A percentile compares a stretch with the other conserved stretches of the same genome.
Conservation (phyloP, 768 basidiomycete species). For the Mycena metata region DNA sequence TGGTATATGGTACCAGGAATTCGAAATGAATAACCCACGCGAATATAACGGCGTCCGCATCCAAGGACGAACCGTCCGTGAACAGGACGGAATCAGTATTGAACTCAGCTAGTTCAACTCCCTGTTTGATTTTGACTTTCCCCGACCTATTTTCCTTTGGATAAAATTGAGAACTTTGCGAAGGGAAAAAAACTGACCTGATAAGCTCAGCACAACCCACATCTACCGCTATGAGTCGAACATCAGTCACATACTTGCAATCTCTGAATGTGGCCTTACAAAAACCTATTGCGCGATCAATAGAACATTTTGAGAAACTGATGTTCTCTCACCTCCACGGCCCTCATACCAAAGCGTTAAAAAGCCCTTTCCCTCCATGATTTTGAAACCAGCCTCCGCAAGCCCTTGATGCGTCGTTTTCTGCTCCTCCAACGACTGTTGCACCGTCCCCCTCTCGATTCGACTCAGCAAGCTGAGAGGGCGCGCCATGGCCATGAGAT, state of each 20-base stretch:
- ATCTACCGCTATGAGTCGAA: constrained; percentile 49
- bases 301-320: neutral
- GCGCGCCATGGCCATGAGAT: constrained; percentile 39
- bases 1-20: too few species aligned
- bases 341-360: constrained; percentile 23
- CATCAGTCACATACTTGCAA: neutral
- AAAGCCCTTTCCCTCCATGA: constrained; percentile 1
- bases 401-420: constrained; percentile 28
- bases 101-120: constrained; percentile 56
- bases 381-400: constrained; percentile 28
- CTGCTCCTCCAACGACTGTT: constrained; percentile 21
- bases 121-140: constrained; percentile 71
- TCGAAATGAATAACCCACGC: constrained; percentile 45
- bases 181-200: constrained; percentile 42
- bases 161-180: too few species aligned
- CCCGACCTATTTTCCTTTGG: constrained; percentile 43
- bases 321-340: constrained; percentile 17
- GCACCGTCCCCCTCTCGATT: constrained; percentile 26
- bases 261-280: constrained; percentile 8
- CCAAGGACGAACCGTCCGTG: constrained; percentile 53
- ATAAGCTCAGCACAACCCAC: constrained; percentile 67
- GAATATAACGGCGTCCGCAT: constrained; percentile 62
- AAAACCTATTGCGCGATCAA: constrained; percentile 9
- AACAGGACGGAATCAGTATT: constrained; percentile 52
- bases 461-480: constrained; percentile 17